These are phyloP conservation scores for Gloeophyllum trabeum DNA, from an alignment of 768 basidiomycete genomes.

Conservation along the genomic window DNA sequence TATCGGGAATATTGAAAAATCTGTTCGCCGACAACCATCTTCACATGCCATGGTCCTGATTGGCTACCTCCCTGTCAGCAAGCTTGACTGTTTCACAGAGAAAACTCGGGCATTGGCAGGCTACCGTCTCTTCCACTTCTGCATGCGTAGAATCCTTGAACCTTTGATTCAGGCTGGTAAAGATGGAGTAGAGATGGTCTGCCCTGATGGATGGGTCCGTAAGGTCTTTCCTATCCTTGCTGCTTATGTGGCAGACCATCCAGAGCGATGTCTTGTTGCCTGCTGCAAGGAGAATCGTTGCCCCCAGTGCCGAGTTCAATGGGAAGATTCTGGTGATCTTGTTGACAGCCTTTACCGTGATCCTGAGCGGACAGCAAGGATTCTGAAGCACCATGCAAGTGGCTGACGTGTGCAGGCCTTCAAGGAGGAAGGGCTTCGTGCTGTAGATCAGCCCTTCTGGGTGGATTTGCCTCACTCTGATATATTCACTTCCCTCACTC, in stretches of 20 bases:
- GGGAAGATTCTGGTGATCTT: constrained; percentile 8
- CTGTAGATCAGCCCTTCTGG: constrained; percentile 27
- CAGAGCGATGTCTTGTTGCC: constrained; percentile 12
- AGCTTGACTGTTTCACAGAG: constrained; percentile 15
- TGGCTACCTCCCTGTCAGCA: constrained; percentile 14
- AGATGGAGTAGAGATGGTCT: constrained; percentile 10
- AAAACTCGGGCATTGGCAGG: constrained; percentile 4
- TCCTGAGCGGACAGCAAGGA: not conserved
- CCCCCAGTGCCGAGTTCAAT: constrained; percentile 4
- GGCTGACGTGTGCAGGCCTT: not conserved
- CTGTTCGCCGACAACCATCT: constrained; percentile 5
- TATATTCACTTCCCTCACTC: constrained; percentile 27
- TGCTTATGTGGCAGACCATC: constrained; percentile 15
- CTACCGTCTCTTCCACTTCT: constrained; percentile 14
- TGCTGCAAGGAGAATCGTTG: constrained; percentile 10
- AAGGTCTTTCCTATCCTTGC: constrained; percentile 12
- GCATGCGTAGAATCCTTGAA: constrained; percentile 10
- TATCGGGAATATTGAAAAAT: constrained; percentile 14
- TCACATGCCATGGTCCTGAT: constrained; percentile 9
- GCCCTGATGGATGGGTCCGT: constrained; percentile 8
- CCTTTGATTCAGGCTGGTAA: constrained; percentile 9
- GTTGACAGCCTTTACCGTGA: constrained; percentile 1
- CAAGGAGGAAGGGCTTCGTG: constrained; percentile 6
- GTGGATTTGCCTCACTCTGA: constrained; percentile 23
- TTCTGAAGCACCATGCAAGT: not conserved